phyloP scores from a whole-genome alignment of 805 yeast genomes.

The Torulaspora maleeae region DNA sequence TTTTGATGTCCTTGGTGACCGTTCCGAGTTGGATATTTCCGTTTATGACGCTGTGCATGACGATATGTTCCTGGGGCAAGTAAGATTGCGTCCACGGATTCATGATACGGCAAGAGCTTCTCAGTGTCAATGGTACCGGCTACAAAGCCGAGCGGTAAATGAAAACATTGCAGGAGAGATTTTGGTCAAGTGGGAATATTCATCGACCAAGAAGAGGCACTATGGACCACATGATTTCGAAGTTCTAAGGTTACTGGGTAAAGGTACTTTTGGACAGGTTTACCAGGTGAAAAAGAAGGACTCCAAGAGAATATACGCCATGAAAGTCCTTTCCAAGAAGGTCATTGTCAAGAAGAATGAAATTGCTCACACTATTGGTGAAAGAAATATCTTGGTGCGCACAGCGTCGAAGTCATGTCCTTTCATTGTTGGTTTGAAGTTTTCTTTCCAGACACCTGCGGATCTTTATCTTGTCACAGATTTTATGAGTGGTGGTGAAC shows the following conservation, averaged over 20 bases:
- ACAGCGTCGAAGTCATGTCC: constrained; percentile 85
- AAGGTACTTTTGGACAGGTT: constrained; percentile 97
- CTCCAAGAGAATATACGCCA: constrained; percentile 87
- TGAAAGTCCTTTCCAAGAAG: constrained; percentile 93
- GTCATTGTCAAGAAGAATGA: constrained; percentile 95
- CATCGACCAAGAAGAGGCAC: constrained; percentile 62
- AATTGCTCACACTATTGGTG: constrained; percentile 97
- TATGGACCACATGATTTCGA: constrained; percentile 95
- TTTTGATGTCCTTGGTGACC: constrained; percentile 84
- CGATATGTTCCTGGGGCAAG: constrained; percentile 84
- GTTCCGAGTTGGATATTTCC: constrained; percentile 81
- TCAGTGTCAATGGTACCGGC: constrained; percentile 68
- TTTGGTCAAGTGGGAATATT: constrained; percentile 68
- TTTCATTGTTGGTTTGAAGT: constrained; percentile 93
- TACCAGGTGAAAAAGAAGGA: constrained; percentile 92
- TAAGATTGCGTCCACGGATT: constrained; percentile 61
- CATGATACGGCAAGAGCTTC: constrained; percentile 32
- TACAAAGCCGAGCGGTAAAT: constrained; percentile 68
- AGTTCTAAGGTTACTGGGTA: constrained; percentile 82
- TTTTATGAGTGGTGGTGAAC: constrained; percentile 97
- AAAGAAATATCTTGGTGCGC: constrained; percentile 87
- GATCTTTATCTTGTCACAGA: constrained; percentile 93
- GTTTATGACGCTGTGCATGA: constrained; percentile 80
- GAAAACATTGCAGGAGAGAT: constrained; percentile 77
- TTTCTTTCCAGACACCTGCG: constrained; percentile 91